phyloP scores from a whole-genome alignment of 768 basidiomycete species.

The Hebeloma cylindrosporum region DNA sequence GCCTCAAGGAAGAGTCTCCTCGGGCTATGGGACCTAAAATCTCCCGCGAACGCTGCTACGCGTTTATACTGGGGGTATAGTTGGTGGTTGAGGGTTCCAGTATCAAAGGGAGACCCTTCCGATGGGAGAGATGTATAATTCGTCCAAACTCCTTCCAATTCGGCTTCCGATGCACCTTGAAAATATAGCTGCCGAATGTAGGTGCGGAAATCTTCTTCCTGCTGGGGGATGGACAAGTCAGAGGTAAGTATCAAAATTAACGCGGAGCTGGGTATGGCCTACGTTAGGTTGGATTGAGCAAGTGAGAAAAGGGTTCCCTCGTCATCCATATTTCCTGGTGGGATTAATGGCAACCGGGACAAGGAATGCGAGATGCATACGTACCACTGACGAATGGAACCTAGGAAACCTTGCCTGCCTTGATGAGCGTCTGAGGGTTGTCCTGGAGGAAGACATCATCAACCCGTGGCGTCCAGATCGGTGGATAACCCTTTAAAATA shows the following conservation, averaged over 20 bases:
- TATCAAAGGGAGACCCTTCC: slow-evolving; percentile 52
- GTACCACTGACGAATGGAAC: slow-evolving; percentile 45
- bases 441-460: slow-evolving; percentile 48
- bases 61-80: slow-evolving; percentile 51
- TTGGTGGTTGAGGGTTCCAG: slow-evolving; percentile 41
- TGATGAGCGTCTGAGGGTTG: slow-evolving; percentile 39
- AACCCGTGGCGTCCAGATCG: slow-evolving; percentile 43
- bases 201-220: slow-evolving; percentile 5
- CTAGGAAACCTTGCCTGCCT: slow-evolving; percentile 42
- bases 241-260: too few species aligned
- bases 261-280: slow-evolving; percentile 9
- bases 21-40: slow-evolving; percentile 51
- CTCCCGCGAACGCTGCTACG: slow-evolving; percentile 50
- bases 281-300: slow-evolving; percentile 48
- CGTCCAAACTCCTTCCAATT: slow-evolving; percentile 18
- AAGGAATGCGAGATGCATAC: too few species aligned
- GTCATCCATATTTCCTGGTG: slow-evolving; percentile 53
- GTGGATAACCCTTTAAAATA: slow-evolving; percentile 18
- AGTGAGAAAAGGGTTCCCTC: slow-evolving; percentile 58
- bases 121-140: slow-evolving; percentile 39
- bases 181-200: slow-evolving; percentile 14
- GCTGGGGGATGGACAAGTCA: not conserved
- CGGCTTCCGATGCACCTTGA: slow-evolving; percentile 20
- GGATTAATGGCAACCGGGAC: too few species aligned
- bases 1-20: slow-evolving; percentile 47